Evolutionary conservation across 164 flowering plant species (phyloP).

Genomic region (Piper longum): DNA sequence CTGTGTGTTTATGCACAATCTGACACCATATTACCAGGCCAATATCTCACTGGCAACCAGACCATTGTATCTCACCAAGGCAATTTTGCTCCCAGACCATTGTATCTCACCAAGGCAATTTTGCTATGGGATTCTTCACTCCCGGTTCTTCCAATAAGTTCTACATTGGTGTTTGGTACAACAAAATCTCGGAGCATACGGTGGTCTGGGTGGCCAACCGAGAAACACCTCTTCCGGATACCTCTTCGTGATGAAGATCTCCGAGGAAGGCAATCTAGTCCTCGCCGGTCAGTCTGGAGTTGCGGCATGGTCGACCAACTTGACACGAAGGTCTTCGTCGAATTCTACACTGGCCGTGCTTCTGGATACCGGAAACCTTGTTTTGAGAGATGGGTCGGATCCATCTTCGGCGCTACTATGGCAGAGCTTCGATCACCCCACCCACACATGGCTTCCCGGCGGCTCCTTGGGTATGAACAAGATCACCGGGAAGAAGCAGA

Average conservation of each 20-base stretch:
- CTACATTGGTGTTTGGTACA: conserved; percentile 16
- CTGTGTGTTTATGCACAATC: no score
- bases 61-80: background rate
- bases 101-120: background rate
- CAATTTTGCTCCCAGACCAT: conserved; percentile 1
- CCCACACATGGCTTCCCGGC: conserved; percentile 5
- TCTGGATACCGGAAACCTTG: conserved; percentile 16
- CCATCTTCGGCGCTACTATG: background rate
- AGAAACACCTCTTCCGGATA: conserved; percentile 9
- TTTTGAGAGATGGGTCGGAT: conserved; percentile 6
- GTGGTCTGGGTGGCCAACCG: conserved; percentile 21
- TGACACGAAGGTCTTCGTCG: background rate
- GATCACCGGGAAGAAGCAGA: no score
- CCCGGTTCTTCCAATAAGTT: conserved; percentile 8
- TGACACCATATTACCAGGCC: no score
- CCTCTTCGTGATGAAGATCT: conserved; percentile 10
- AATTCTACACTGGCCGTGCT: conserved; percentile 3
- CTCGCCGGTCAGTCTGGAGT: background rate
- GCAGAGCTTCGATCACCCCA: conserved; percentile 8
- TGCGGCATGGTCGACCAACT: conserved; percentile 7
- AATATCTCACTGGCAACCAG: no score
- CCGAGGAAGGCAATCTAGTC: conserved; percentile 19
- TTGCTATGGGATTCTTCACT: conserved; percentile 13
- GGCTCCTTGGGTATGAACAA: background rate
- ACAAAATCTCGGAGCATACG: conserved; percentile 4